Evolutionary conservation across 202 grass and related monocot species (phyloP).

Genomic region (Setaria italica): DNA sequence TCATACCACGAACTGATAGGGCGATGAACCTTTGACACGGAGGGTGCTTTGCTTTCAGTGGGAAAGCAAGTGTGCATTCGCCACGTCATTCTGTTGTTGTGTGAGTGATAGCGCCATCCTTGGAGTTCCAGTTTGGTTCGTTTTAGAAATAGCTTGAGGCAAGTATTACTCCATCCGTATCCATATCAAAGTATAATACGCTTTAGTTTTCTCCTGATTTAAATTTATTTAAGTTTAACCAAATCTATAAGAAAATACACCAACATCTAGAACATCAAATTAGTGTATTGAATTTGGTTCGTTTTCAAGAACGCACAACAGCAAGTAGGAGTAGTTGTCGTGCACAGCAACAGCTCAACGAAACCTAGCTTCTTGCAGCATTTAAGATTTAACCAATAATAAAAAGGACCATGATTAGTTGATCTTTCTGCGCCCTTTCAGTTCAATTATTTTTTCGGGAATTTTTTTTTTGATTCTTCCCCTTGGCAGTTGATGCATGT

Average conservation of each 20-base stretch:
- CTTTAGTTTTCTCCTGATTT: too few relatives aligned
- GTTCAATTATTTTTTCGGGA: neutral
- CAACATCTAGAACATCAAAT: too few relatives aligned
- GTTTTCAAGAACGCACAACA: neutral
- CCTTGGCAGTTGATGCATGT: slow-evolving; percentile 6
- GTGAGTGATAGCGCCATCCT: too few relatives aligned
- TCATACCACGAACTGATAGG: neutral
- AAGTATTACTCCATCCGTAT: too few relatives aligned
- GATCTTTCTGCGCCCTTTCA: neutral
- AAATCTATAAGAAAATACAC: too few relatives aligned
- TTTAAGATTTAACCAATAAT: neutral
- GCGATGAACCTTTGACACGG: neutral
- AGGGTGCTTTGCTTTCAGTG: neutral
- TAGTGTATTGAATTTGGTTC: neutral
- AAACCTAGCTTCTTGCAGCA: neutral
- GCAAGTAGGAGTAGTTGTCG: neutral
- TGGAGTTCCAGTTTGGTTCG: neutral
- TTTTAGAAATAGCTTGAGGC: neutral
- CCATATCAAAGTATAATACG: too few relatives aligned
- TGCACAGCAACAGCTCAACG: neutral
- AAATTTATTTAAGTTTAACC: too few relatives aligned
- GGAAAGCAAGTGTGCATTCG: neutral
- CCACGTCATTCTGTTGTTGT: neutral
- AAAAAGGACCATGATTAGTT: neutral
- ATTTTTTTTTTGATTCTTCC: slow-evolving; percentile 5